phyloP scores from a whole-genome alignment of 2,329 filamentous ascomycete species.

The Bipolaris cookei region DNA sequence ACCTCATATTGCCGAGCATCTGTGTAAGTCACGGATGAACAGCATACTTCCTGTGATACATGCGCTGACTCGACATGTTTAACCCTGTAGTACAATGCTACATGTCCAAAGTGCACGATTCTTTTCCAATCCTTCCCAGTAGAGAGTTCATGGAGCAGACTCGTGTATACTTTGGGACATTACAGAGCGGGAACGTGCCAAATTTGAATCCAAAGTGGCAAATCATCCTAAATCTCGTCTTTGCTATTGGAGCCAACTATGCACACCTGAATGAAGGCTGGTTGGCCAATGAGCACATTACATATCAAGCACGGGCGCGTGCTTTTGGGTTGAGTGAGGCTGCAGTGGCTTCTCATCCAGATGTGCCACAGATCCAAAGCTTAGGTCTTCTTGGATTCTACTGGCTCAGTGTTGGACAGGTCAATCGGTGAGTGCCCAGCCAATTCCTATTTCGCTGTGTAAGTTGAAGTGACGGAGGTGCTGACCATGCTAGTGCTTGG shows the following conservation, averaged over 20 bases:
- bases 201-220: slow-evolving; percentile 43
- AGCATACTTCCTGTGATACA: neutral
- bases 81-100: slow-evolving; percentile 38
- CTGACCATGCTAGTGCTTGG: slow-evolving; percentile 46
- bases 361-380: slow-evolving; percentile 50
- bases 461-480: neutral
- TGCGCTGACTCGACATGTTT: neutral
- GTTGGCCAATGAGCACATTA: slow-evolving; percentile 42
- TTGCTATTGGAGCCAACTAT: slow-evolving; percentile 52
- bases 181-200: slow-evolving; percentile 27
- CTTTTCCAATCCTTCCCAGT: slow-evolving; percentile 48
- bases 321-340: slow-evolving; percentile 40
- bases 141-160: slow-evolving; percentile 45
- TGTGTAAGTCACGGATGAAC: slow-evolving; percentile 14
- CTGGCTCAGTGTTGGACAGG: slow-evolving; percentile 49
- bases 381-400: slow-evolving; percentile 50
- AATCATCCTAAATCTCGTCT: slow-evolving; percentile 51
- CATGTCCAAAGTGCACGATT: slow-evolving; percentile 48
- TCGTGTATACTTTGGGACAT: slow-evolving; percentile 37
- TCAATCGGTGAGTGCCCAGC: slow-evolving; percentile 47
- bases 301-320: slow-evolving; percentile 51
- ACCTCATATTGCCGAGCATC: slow-evolving; percentile 37
- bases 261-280: slow-evolving; percentile 41
- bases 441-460: neutral
- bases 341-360: slow-evolving; percentile 42